Conservation (phyloP, 805 yeast genomes). For the Spathaspora girioi region DNA sequence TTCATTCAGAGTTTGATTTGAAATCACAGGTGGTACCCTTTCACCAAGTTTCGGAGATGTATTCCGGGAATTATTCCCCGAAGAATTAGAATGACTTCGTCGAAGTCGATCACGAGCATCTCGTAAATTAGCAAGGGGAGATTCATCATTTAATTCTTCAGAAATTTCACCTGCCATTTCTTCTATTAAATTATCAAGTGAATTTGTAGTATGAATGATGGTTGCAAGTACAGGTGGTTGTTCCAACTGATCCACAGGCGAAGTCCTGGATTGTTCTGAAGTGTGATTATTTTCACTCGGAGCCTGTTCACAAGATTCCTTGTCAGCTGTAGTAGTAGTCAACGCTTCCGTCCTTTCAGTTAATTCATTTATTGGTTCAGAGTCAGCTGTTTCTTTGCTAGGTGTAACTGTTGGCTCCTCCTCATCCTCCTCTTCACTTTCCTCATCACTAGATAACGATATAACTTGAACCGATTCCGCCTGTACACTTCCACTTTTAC, state of each 20-base stretch:
- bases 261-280: too few relatives aligned
- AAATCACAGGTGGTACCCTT: too few relatives aligned
- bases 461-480: conserved; percentile 37
- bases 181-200: neutral
- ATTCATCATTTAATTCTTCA: neutral
- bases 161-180: neutral
- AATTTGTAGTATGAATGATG: neutral
- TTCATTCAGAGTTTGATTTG: too few relatives aligned
- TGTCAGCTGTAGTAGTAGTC: neutral
- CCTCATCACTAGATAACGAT: conserved; percentile 49
- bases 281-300: too few relatives aligned
- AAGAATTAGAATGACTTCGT: neutral
- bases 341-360: neutral
- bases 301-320: too few relatives aligned
- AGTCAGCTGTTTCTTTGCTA: neutral
- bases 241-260: too few relatives aligned
- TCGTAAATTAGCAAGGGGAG: neutral
- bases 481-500: conserved; percentile 10
- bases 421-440: conserved; percentile 27
- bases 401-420: neutral
- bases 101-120: neutral
- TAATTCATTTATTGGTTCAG: neutral
- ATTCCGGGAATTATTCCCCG: neutral
- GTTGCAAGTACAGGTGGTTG: too few relatives aligned
- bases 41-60: neutral